phyloP scores from a whole-genome alignment of 2,329 filamentous ascomycete genomes.

The Aspergillus uvarum region DNA sequence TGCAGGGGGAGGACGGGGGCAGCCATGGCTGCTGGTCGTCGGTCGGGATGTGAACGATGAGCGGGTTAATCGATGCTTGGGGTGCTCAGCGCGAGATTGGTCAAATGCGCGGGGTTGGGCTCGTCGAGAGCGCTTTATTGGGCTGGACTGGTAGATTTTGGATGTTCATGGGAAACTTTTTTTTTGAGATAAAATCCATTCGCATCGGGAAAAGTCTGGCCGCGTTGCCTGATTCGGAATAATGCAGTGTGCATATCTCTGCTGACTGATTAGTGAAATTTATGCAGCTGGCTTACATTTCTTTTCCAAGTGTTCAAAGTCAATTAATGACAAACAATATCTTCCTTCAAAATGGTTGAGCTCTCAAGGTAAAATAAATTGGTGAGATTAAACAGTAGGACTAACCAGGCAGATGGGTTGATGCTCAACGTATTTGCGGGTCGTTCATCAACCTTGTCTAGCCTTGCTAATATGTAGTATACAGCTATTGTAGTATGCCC shows the following conservation, averaged over 20 bases:
- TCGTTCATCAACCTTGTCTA: too few species aligned
- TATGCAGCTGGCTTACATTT: too few species aligned
- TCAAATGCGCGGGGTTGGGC: background rate
- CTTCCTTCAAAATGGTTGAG: too few species aligned
- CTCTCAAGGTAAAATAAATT: too few species aligned
- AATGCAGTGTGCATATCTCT: background rate
- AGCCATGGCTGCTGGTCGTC: constrained; percentile 61
- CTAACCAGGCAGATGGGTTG: too few species aligned
- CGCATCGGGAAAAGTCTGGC: constrained; percentile 5
- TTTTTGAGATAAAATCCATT: background rate
- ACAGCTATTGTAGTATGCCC: too few species aligned
- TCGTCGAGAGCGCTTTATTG: background rate
- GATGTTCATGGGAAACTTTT: constrained; percentile 1
- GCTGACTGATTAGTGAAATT: background rate
- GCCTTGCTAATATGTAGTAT: too few species aligned
- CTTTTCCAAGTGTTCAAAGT: too few species aligned
- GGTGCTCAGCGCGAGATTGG: background rate
- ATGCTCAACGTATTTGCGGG: too few species aligned
- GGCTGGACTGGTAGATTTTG: background rate
- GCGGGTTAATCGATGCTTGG: background rate
- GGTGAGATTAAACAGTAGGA: too few species aligned
- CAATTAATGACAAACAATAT: too few species aligned
- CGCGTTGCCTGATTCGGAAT: background rate
- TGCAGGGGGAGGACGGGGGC: constrained; percentile 78
- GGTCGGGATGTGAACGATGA: background rate